Evolutionary conservation across 2,329 filamentous ascomycete species (phyloP).

Genomic region (Fusarium algeriense): DNA sequence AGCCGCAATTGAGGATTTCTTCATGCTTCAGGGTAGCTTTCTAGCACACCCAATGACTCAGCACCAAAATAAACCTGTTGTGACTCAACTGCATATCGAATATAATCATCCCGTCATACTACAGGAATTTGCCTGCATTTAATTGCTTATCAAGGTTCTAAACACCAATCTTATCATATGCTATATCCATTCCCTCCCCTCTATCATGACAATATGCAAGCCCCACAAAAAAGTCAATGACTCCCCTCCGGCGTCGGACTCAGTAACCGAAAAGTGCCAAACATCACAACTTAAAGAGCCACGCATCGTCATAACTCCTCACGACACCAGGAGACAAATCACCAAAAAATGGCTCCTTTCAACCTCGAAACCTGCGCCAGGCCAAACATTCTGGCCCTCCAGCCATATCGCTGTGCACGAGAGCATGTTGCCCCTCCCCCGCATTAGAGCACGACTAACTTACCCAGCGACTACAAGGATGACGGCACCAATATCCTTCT

Average conservation of each 20-base stretch:
- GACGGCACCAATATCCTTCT: constrained; percentile 95
- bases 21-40: constrained; percentile 3
- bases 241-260: constrained; percentile 46
- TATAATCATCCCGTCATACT: not conserved
- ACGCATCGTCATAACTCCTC: not conserved
- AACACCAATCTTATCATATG: not conserved
- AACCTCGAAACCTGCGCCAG: constrained; percentile 80
- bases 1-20: not conserved
- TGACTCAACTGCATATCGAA: not conserved
- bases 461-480: constrained; percentile 92
- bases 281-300: constrained; percentile 25
- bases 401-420: constrained; percentile 85
- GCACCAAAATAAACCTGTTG: not conserved
- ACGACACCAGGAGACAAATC: not conserved
- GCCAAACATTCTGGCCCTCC: constrained; percentile 79
- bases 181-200: not conserved
- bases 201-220: constrained; percentile 5
- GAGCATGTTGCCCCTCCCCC: constrained; percentile 68
- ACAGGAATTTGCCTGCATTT: not conserved
- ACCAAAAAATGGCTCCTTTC: constrained; percentile 69
- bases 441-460: constrained; percentile 36
- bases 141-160: constrained; percentile 3
- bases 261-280: constrained; percentile 16
- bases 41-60: not conserved
- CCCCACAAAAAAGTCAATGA: constrained; percentile 43